Base-by-base conservation (phyloP, 441 rosid species). In the Gossypium trilobum region DNA sequence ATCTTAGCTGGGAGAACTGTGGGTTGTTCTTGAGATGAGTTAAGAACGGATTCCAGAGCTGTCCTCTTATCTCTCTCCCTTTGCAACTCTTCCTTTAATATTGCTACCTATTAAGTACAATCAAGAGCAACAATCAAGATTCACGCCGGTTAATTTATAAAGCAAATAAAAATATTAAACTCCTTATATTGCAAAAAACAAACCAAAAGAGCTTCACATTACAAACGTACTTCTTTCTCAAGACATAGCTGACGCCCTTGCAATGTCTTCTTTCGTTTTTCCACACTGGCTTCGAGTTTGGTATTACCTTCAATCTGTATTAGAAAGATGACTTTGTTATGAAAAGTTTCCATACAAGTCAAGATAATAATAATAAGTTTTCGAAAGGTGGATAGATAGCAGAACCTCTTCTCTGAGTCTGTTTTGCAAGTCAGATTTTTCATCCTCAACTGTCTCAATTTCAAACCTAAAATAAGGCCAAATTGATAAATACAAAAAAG, bases 31-130 rank as follows among this genome's bases (percentile, higher is more conserved):
- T 77, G 82, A 68, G 91, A 78, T 71, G 79, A 51, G 73, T 77
- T 67, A 76, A 91, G 86, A 74, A 80, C 95, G 72, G 91, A 78
- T 84, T 91, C 94, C 54, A 95, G 77, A 78, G 85, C 85, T 77
- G 44, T 73, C 80, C 85, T 86, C 82, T 77, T 86, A 68, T 87
- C 86, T 77, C 84, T 87, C 87, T 95, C 94, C 79, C 76, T 87
- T 78, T 85, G 94, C 87, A 95, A 86, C 78, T 87, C 88, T 71
- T 86, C 94, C 78, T 88, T 88, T 73, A 95, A 89, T 82, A 90
- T 90, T 80, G 78, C 85, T 78, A 95, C 96, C 97, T 91, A 67
- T 39, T 19, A 55, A 54, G 55, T 54, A 44, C 65, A 65, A 64
- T 14, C 8, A 52, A 16, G 22, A 59, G 58, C 23, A 44, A 29